Conservation (phyloP, 306 rosid species). For the Delonix regia region DNA sequence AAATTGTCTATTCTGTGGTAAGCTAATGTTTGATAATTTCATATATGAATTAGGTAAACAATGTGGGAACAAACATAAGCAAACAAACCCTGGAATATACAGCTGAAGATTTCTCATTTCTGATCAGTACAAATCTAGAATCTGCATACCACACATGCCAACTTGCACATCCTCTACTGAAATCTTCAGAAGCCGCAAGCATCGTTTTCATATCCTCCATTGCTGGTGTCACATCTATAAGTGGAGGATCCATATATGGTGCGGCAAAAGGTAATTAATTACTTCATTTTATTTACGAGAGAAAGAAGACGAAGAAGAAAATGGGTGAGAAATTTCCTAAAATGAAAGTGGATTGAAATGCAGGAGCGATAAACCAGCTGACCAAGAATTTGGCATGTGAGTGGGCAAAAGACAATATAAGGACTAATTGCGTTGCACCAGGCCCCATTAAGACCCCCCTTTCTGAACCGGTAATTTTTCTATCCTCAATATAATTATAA, state of each 20-base stretch:
- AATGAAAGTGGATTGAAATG: neutral
- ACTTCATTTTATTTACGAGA: neutral
- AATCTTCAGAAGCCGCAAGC: conserved; percentile 16
- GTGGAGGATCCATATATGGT: neutral
- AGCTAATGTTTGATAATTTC: neutral
- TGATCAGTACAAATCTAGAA: neutral
- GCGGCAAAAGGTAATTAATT: conserved; percentile 37
- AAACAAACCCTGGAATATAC: neutral
- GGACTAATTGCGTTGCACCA: conserved; percentile 62
- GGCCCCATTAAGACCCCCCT: conserved; percentile 47
- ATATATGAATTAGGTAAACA: neutral
- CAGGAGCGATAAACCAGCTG: conserved; percentile 60
- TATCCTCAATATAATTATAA: too few species aligned
- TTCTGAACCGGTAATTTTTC: neutral
- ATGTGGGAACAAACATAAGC: neutral
- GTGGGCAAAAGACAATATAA: conserved; percentile 66
- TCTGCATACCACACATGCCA: conserved; percentile 1
- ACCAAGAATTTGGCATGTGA: conserved; percentile 60
- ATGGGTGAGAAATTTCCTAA: neutral
- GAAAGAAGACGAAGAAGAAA: neutral
- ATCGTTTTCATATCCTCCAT: conserved; percentile 22
- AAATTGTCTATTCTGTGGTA: neutral
- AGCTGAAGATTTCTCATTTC: conserved; percentile 10
- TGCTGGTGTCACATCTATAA: neutral
- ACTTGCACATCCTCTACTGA: conserved; percentile 11